phyloP scores from a whole-genome alignment of 768 basidiomycete genomes.

The Porpolomopsis calyptriformis region DNA sequence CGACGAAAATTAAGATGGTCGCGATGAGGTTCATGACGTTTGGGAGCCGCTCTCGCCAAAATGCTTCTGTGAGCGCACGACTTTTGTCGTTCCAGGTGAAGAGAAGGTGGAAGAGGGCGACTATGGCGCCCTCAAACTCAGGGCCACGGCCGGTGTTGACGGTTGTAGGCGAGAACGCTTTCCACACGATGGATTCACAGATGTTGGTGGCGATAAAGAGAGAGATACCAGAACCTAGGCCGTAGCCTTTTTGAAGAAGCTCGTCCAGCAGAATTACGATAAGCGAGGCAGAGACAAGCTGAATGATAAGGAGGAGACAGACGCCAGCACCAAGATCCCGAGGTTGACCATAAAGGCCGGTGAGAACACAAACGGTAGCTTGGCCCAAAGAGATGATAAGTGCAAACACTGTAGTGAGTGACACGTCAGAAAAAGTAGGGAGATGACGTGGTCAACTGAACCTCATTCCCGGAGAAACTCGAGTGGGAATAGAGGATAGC shows the following conservation, averaged over 20 bases:
- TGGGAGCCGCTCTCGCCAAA: slow-evolving; percentile 94
- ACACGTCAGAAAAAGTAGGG: too few relatives aligned
- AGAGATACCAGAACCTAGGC: slow-evolving; percentile 96
- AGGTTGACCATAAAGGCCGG: slow-evolving; percentile 93
- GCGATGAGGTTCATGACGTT: slow-evolving; percentile 97
- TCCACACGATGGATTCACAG: slow-evolving; percentile 99
- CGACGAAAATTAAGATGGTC: slow-evolving; percentile 83
- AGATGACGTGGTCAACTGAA: background rate
- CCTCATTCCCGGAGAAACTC: background rate
- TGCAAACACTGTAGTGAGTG: slow-evolving; percentile 93
- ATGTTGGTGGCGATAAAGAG: slow-evolving; percentile 99
- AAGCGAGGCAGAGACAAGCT: slow-evolving; percentile 85
- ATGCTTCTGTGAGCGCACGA: slow-evolving; percentile 92
- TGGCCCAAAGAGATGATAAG: slow-evolving; percentile 95
- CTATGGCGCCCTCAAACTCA: slow-evolving; percentile 95
- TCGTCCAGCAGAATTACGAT: slow-evolving; percentile 98
- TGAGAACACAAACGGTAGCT: slow-evolving; percentile 92
- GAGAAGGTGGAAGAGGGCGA: slow-evolving; percentile 92
- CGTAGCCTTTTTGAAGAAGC: slow-evolving; percentile 97
- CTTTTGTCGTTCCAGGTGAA: slow-evolving; percentile 99
- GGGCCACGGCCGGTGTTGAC: slow-evolving; percentile 96
- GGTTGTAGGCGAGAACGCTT: slow-evolving; percentile 97
- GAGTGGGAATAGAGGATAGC: background rate
- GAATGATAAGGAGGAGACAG: slow-evolving; percentile 92
- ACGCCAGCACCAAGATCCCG: slow-evolving; percentile 91